These are phyloP conservation scores for Aspergillus eucalypticola DNA, from an alignment of 2,329 filamentous ascomycete species.

Conservation along the genomic window DNA sequence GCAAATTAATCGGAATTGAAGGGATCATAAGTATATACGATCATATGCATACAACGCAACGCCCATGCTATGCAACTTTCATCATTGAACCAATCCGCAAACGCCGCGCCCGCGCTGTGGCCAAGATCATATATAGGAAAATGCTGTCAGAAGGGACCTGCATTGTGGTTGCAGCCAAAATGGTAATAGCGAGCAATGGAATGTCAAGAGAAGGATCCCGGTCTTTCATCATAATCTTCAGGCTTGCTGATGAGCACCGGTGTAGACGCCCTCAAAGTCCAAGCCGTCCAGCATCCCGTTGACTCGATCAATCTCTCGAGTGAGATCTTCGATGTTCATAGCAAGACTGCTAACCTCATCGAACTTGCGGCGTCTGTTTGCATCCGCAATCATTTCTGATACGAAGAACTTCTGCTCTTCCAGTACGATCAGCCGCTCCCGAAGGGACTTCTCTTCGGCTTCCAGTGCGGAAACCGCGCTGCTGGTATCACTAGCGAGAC, in stretches of 20 bases:
- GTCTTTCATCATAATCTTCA: not conserved
- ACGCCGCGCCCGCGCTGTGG: constrained; percentile 5
- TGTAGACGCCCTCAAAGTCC: constrained; percentile 61
- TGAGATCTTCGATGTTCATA: constrained; percentile 79
- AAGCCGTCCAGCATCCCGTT: constrained; percentile 66
- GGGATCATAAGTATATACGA: not conserved
- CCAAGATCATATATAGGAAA: not conserved
- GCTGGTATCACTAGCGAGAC: constrained; percentile 55
- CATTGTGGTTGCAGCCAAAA: not conserved
- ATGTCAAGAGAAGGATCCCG: not conserved
- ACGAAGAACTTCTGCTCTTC: constrained; percentile 93
- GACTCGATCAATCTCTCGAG: constrained; percentile 70
- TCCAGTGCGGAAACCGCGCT: constrained; percentile 68
- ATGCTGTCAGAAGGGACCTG: not conserved
- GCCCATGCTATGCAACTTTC: constrained; percentile 9
- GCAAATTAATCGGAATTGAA: not conserved
- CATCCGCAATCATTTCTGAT: constrained; percentile 76
- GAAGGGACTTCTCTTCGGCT: constrained; percentile 77
- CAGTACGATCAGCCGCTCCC: constrained; percentile 77
- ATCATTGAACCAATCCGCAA: constrained; percentile 1
- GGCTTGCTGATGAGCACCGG: constrained; percentile 19
- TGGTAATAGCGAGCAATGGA: not conserved
- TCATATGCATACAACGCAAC: constrained; percentile 1
- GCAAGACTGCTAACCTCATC: constrained; percentile 82
- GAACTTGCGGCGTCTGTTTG: constrained; percentile 74